Base-by-base conservation (phyloP, 768 basidiomycete species). In the Hypholoma fasciculare region DNA sequence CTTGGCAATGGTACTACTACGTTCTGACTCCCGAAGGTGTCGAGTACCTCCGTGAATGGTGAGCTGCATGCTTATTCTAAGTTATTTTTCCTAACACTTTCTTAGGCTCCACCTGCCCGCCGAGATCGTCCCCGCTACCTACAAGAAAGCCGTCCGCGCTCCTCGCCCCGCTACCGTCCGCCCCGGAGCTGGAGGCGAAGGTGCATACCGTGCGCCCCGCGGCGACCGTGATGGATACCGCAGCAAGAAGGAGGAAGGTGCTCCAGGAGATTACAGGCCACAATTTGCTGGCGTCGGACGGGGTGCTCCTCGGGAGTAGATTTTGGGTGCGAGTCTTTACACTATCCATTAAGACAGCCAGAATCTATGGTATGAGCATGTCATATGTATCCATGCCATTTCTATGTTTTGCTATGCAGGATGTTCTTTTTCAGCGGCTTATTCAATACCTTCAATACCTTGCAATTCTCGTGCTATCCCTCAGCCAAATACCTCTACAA, bases 1-100 rank as follows among this genome's bases (percentile, higher is more conserved):
- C 91, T 49, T 99, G 97, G 97, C 95, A 98, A 72, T 97, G 87
- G 84, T 99, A 97, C 79, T 99, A 98, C 81, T 99, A 98, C 79
- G 84, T 87, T 70, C 83, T 99, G 70, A 99, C 96, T 67, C 89
- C 94, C 52, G 97, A 98, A 76, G 97, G 97, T 70, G 89, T 98
- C 63, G 94, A 96, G 66, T 96, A 91, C 79, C 90, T 98, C 75
- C 89, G 96, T 63, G 94, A 96, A 78, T 95, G 89, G 82, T 82
- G 64, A 65, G 79, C 72, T 1, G 19, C n/a, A 17, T 42, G 7
- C 34, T 16, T 56, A 23, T 3, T 23, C 19, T 50, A 12, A 50
- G 5, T 54, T 34, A 11, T 17, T 48, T 46, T n/a, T 39, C 30
- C 34, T 11, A 37, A 26, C 11, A 20, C n/a, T 8, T n/a, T 30